Evolutionary conservation across 1,284 basidiomycete species (phyloP), one percentile per base, ranked within the genome.

Genomic region (Entoloma clypeatum): DNA sequence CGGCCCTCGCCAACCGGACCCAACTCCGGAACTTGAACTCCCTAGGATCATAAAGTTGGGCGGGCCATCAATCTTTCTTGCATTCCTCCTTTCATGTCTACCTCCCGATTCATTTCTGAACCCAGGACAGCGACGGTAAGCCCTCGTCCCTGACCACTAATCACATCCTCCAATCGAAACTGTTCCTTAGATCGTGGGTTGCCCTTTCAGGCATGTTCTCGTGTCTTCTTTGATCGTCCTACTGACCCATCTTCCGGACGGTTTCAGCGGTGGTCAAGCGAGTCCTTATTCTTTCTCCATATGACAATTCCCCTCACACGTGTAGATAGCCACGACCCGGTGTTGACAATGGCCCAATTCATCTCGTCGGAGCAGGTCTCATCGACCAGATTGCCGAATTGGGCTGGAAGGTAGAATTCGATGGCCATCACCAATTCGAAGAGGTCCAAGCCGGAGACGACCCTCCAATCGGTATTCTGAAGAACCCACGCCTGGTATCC

Each of bases 271-370:
- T 36, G 68, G 68, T 39, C 68, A 70, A 56, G 68, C 66, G 46
- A 40, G 56, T 54, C 22, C 24, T 28, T n/a, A 25, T 24, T 31
- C 30, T 9, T 16, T 29, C 32, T 23, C 32, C 13, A 11, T 3
- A 38, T 13, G 13, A n/a, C 3, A 17, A 24, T 16, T 31, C 14
- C 35, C 40, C 31, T 43, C 21, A 19, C 8, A n/a, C 25, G 18
- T n/a, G 17, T 25, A 30, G n/a, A 19, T 23, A 72, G 86, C 74
- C 85, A 11, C 81, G 78, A 62, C 61, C 78, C 18, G 94, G 93
- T 23, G 92, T 96, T n/a, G 93, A 97, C 66, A 74, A 82, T 52
- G 93, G 87, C 26, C 92, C 93, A 4, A 90, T 92, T 53, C 79
- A 82, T 55, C 75, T 97, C 48, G 82, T 96, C 41, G 68, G 89